Base-by-base conservation (phyloP, 2,329 filamentous ascomycete species). In the Elsinoe batatas region DNA sequence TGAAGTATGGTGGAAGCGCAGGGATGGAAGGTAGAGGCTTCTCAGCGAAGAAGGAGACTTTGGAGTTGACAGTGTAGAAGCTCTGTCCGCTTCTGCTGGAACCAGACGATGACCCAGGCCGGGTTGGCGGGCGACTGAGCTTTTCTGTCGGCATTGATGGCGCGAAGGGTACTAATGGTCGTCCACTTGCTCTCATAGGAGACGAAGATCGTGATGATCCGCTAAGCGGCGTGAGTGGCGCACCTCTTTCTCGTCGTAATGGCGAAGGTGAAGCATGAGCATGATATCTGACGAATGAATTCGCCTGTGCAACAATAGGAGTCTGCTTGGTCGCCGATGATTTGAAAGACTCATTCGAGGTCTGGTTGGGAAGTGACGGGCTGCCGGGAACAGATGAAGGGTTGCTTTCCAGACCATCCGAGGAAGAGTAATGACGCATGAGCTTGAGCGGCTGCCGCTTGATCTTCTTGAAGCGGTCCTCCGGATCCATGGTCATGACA, bases 391-490 rank as follows among this genome's bases (percentile, higher is more conserved):
- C 33, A 32, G 44, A 56, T 18, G 55, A 53, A 20, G 55, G 6
- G 22, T 22, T 40, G 33, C 37, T 42, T 10, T 51, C 35, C 38
- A 59, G 30, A 30, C 53, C 57, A 32, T 59, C 59, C 32, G 53
- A 58, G 40, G 57, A 59, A 32, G 56, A 56, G 44, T 58, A 59
- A 33, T 55, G 53, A 32, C 57, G 57, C 33, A 46, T 55, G 1
- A 60, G 43, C 33, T 58, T 59, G 15, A 49, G 49, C 12, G 54
- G 55, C 18, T 56, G 59, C 13, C 51, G 43, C 22, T 57, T 49
- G 15, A 60, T 51, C 56, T 55, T 57, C 50, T 59, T 59, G 46
- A 57, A 59, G 46, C 57, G 54, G 44, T 58, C 58, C 32, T 50
- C 59, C 10, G 58, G 57, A 18, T 59, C 50, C 40, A 33, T 30